Percentiles rank a stretch among this genome's conserved stretches.
Conservation (phyloP, 768 basidiomycete genomes). For the Rhodocollybia butyracea region DNA sequence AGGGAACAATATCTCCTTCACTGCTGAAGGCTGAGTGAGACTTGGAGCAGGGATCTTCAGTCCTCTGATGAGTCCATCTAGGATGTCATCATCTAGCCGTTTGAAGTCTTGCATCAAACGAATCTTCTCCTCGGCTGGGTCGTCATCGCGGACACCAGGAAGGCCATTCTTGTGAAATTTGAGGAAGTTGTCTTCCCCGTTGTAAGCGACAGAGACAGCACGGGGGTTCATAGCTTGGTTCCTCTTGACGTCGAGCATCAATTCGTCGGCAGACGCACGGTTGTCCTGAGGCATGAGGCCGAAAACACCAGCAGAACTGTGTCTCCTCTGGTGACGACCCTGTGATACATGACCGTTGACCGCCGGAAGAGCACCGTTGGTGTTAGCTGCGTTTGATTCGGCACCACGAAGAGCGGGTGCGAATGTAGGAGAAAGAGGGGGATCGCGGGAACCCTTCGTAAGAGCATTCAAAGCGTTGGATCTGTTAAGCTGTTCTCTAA, state of each 20-base stretch:
- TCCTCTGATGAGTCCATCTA: constrained; percentile 85
- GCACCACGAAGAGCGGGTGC: constrained; percentile 68
- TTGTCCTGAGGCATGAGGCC: constrained; percentile 54
- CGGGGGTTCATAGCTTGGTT: constrained; percentile 71
- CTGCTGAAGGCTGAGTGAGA: constrained; percentile 84
- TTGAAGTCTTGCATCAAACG: constrained; percentile 88
- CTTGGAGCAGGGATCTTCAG: constrained; percentile 92
- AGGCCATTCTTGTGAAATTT: constrained; percentile 65
- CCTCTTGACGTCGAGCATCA: constrained; percentile 71
- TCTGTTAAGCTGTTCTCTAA: constrained; percentile 94
- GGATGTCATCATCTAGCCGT: constrained; percentile 88
- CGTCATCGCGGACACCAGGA: constrained; percentile 74
- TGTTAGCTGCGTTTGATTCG: too few species aligned
- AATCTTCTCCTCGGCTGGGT: constrained; percentile 94
- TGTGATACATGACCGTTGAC: constrained; percentile 25
- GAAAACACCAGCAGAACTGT: constrained; percentile 83
- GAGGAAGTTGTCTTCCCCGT: constrained; percentile 73
- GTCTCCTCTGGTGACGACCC: constrained; percentile 74
- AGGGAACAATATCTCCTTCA: constrained; percentile 98
- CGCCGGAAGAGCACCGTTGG: constrained; percentile 41
- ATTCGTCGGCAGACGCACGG: constrained; percentile 75
- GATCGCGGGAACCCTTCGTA: constrained; percentile 71
- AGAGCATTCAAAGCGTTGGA: constrained; percentile 90
- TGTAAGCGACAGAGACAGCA: constrained; percentile 86
- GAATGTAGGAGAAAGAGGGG: constrained; percentile 83